phyloP scores from a whole-genome alignment of 2,329 filamentous ascomycete species.

The Stemphylium beticola region DNA sequence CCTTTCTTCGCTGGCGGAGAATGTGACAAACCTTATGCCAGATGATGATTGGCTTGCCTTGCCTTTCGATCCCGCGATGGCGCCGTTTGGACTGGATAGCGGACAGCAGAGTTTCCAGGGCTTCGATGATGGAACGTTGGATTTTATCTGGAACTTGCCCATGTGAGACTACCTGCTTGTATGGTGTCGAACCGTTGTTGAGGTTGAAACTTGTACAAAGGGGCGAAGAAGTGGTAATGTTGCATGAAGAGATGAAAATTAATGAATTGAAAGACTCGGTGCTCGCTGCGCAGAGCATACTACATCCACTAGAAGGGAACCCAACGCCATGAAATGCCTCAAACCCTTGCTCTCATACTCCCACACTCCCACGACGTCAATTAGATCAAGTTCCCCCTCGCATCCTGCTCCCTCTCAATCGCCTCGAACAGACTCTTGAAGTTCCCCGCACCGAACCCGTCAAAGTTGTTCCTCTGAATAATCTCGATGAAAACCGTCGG shows the following conservation, averaged over 20 bases:
- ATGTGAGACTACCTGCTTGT: conserved; percentile 22
- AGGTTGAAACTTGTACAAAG: background rate
- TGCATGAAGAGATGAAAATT: background rate
- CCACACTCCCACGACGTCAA: background rate
- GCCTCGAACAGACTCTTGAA: conserved; percentile 96
- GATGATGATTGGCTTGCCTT: conserved; percentile 49
- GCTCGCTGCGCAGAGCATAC: no score
- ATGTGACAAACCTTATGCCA: conserved; percentile 44
- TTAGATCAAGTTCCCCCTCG: conserved; percentile 74
- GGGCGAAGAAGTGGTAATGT: background rate
- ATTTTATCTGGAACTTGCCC: conserved; percentile 50
- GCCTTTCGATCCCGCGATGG: conserved; percentile 49
- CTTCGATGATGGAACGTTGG: conserved; percentile 47
- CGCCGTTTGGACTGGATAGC: conserved; percentile 45
- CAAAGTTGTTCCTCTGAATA: conserved; percentile 89
- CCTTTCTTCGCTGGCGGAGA: conserved; percentile 43
- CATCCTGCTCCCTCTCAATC: conserved; percentile 89
- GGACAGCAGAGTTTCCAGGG: conserved; percentile 45
- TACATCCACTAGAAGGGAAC: background rate
- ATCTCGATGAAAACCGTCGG: conserved; percentile 97
- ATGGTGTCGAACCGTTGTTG: background rate
- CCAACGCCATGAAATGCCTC: background rate
- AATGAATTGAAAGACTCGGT: background rate
- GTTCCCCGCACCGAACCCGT: conserved; percentile 92
- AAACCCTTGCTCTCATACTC: background rate